Conservation (phyloP, 176 grass and related monocot species). For the Areca catechu region DNA sequence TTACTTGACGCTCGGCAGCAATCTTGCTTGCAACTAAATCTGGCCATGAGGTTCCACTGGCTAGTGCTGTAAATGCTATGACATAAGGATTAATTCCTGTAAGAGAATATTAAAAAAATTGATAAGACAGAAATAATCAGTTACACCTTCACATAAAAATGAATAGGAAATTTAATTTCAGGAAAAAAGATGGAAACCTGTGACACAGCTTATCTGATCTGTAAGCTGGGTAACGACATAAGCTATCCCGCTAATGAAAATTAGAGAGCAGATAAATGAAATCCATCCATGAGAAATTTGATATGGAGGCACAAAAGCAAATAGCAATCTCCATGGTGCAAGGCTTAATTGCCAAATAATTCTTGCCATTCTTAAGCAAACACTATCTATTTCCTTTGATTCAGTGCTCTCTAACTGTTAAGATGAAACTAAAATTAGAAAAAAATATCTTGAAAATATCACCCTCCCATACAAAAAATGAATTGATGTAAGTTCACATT, state of each 20-base stretch:
- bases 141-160: neutral
- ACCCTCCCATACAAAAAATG: no score
- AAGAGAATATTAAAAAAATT: constrained; percentile 10
- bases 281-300: constrained; percentile 77
- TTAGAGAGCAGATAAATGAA: constrained; percentile 57
- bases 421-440: constrained; percentile 9
- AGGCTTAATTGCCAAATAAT: constrained; percentile 47
- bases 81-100: constrained; percentile 82
- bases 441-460: neutral
- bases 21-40: constrained; percentile 97
- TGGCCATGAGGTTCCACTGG: constrained; percentile 83
- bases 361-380: constrained; percentile 19
- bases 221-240: constrained; percentile 81
- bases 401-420: constrained; percentile 43
- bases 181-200: constrained; percentile 29
- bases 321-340: constrained; percentile 59
- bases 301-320: constrained; percentile 67
- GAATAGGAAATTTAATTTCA: neutral
- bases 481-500: no score
- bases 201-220: constrained; percentile 84
- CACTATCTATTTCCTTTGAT: constrained; percentile 31
- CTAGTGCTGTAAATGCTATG: constrained; percentile 92
- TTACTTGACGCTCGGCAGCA: constrained; percentile 87
- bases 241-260: constrained; percentile 76
- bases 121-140: neutral